Conservation (phyloP, 1,284 basidiomycete species). For the Ustilago sp. region DNA sequence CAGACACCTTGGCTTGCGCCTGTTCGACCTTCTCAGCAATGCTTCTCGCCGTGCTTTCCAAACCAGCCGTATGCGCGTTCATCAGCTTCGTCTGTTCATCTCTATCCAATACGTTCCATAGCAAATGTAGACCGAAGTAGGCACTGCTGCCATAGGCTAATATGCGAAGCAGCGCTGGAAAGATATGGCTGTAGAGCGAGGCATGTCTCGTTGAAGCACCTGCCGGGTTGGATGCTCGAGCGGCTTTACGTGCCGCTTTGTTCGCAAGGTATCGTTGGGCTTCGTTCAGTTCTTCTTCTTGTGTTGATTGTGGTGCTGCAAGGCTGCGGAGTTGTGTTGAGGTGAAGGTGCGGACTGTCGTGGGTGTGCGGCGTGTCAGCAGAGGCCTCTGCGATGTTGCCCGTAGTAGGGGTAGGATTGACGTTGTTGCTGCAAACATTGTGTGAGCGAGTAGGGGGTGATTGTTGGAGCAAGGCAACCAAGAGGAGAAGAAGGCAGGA, state of each 20-base stretch:
- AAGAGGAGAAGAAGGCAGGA: neutral
- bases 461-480: neutral
- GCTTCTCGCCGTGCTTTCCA: constrained; percentile 45
- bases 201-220: constrained; percentile 48
- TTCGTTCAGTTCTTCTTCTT: constrained; percentile 37
- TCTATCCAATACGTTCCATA: constrained; percentile 59
- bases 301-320: constrained; percentile 8
- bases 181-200: constrained; percentile 61
- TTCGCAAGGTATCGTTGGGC: constrained; percentile 41
- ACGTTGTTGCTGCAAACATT: constrained; percentile 8
- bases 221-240: constrained; percentile 20
- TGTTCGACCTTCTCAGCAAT: constrained; percentile 27
- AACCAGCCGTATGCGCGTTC: constrained; percentile 25
- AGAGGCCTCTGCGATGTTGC: neutral
- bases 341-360: constrained; percentile 4
- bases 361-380: neutral
- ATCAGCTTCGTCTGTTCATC: constrained; percentile 53
- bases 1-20: constrained; percentile 8
- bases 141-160: constrained; percentile 63
- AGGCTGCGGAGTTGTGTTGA: constrained; percentile 9
- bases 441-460: neutral
- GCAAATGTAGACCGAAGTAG: constrained; percentile 66
- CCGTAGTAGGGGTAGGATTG: neutral
- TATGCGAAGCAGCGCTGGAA: constrained; percentile 62
- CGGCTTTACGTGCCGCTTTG: constrained; percentile 35